Base-by-base conservation (phyloP, 306 rosid species). In the Elaeagnus macrophylla region DNA sequence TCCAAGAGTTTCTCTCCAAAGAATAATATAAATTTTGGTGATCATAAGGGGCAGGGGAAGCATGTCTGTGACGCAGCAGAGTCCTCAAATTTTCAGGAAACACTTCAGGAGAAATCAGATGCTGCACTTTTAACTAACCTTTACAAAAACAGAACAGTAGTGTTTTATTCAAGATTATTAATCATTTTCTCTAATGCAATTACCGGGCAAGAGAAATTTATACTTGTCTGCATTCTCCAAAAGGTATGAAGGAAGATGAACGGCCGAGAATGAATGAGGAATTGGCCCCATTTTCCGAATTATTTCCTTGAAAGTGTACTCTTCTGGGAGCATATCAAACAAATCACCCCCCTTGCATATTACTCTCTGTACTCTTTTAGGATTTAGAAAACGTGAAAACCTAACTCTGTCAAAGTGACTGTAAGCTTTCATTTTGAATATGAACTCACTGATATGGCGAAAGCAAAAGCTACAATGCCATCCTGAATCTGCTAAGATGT, bases 401-500 rank as follows among this genome's bases (percentile, higher is more conserved):
- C 87, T 75, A 44, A 91, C 89, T 57, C 99, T 81, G 41, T 91
- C 99, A 45, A 77, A 76, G 51, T 91, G 99, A 66, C 99, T 91
- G 80, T 91, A 91, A 62, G 99, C 99, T 68, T 84, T 91, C 94
- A 91, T 91, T 83, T 91, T 91, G 16, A 91, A 91, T 64, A 82
- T 32, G 73, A 91, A 91, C 62, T 91, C 99, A 1, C 79, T 82
- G 68, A 91, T 87, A 7, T 69, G 74, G 16, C 95, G 95, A 62
- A 91, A 91, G 84, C 99, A 91, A 66, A 91, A 91, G 89, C 99
- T 91, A 65, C 99, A 91, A 69, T 91, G 99, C 99, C 99, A 91
- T 4, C 99, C 99, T 39, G 99, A 72, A 75, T 91, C 99, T 1
- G 96, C 99, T 73, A 91, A 71, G 47, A 91, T 56, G 63, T 54